A percentile compares a stretch with the other conserved stretches of the same genome.
Conservation (phyloP, 2,329 filamentous ascomycete genomes). For the Trichoderma sp. region DNA sequence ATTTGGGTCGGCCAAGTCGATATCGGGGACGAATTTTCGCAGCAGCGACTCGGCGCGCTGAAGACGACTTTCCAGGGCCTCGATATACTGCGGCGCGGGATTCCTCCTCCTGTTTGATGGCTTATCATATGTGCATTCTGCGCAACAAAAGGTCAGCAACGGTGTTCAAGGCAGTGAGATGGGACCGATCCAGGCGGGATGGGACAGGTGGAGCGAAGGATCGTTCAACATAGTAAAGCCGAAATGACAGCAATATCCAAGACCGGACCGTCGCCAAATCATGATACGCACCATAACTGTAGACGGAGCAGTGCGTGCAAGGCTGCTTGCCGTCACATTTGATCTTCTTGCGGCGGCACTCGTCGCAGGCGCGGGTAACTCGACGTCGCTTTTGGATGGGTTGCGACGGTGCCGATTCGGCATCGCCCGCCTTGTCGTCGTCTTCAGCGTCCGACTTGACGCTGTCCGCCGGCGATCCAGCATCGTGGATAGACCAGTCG, state of each 20-base stretch:
- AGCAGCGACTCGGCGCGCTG: slow-evolving; percentile 80
- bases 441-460: slow-evolving; percentile 42
- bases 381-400: slow-evolving; percentile 74
- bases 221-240: not conserved
- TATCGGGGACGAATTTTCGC: slow-evolving; percentile 75
- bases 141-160: not conserved
- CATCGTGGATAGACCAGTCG: slow-evolving; percentile 38
- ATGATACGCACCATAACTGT: slow-evolving; percentile 79
- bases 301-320: slow-evolving; percentile 94
- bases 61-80: slow-evolving; percentile 78
- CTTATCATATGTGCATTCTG: slow-evolving; percentile 94
- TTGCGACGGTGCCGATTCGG: slow-evolving; percentile 41
- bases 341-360: slow-evolving; percentile 82
- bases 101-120: slow-evolving; percentile 89
- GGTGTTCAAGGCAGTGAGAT: not conserved
- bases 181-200: not conserved
- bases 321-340: slow-evolving; percentile 86
- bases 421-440: slow-evolving; percentile 37
- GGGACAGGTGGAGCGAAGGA: not conserved
- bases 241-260: not conserved
- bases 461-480: slow-evolving; percentile 43
- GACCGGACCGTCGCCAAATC: not conserved
- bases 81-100: slow-evolving; percentile 88
- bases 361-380: slow-evolving; percentile 78
- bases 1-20: slow-evolving; percentile 80